Evolutionary conservation across 129 eudicot species (phyloP).

Genomic region (Daucus carota): DNA sequence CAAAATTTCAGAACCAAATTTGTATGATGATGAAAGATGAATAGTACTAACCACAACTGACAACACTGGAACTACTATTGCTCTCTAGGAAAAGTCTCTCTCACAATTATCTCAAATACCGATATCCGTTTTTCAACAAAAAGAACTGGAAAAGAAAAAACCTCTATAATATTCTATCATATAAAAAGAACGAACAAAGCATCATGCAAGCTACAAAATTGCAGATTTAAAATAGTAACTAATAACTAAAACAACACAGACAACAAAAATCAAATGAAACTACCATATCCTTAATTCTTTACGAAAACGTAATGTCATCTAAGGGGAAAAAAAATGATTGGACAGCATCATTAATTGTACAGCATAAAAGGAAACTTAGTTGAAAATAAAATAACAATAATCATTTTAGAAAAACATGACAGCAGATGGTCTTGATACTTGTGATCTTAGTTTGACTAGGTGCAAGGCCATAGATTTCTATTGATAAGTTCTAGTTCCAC

Average conservation of each 20-base stretch:
- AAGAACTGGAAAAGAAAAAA: neutral
- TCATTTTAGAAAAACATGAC: constrained; percentile 6
- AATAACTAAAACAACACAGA: neutral
- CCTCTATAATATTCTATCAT: neutral
- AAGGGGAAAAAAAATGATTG: constrained; percentile 8
- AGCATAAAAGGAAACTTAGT: neutral
- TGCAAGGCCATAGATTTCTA: constrained; percentile 23
- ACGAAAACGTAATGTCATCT: neutral
- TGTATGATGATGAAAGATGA: neutral
- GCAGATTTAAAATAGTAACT: neutral
- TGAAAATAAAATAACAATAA: neutral
- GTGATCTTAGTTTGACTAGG: constrained; percentile 26
- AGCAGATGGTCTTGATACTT: constrained; percentile 17
- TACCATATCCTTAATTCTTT: neutral
- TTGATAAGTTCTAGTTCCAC: constrained; percentile 12
- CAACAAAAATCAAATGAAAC: neutral
- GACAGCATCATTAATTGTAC: constrained; percentile 17
- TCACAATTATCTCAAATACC: constrained; percentile 12
- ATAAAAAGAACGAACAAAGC: neutral
- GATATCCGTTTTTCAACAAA: constrained; percentile 3
- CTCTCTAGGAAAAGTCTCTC: neutral
- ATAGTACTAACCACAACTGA: no score
- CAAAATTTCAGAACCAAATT: constrained; percentile 8
- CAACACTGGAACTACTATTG: neutral
- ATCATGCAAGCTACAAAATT: neutral